These are phyloP conservation scores for Metschnikowia arizonensis DNA, from an alignment of 805 yeast genomes.

Conservation along the genomic window DNA sequence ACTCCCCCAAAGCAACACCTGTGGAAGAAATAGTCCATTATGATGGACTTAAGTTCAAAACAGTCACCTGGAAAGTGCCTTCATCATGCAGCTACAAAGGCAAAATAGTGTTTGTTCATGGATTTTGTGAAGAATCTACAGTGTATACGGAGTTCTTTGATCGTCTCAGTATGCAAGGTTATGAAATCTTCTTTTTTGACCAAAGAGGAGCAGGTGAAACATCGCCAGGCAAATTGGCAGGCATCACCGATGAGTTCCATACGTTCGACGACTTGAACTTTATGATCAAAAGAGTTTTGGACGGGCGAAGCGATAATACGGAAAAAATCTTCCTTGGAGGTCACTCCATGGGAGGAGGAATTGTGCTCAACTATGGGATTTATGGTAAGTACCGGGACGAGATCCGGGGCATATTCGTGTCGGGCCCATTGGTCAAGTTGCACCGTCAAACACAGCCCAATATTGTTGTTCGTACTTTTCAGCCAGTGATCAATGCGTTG, in stretches of 20 bases:
- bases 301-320: slow-evolving; percentile 24
- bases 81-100: slow-evolving; percentile 40
- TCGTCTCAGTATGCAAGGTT: slow-evolving; percentile 47
- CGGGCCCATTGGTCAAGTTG: slow-evolving; percentile 58
- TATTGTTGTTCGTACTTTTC: slow-evolving; percentile 33
- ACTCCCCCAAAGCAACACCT: slow-evolving; percentile 32
- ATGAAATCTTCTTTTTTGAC: slow-evolving; percentile 64
- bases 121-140: slow-evolving; percentile 58
- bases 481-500: slow-evolving; percentile 35
- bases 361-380: slow-evolving; percentile 57
- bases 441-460: slow-evolving; percentile 61
- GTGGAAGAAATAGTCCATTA: slow-evolving; percentile 26
- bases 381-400: slow-evolving; percentile 47
- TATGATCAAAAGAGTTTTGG: slow-evolving; percentile 45
- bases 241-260: slow-evolving; percentile 53
- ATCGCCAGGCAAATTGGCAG: slow-evolving; percentile 48
- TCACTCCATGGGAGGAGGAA: slow-evolving; percentile 83
- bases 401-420: slow-evolving; percentile 44
- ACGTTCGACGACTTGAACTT: slow-evolving; percentile 58
- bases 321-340: slow-evolving; percentile 55
- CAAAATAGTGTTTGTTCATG: slow-evolving; percentile 61
- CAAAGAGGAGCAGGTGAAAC: slow-evolving; percentile 77
- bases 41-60: slow-evolving; percentile 39
- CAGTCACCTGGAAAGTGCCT: slow-evolving; percentile 41
- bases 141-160: slow-evolving; percentile 54